Base-by-base conservation (phyloP, 495 filamentous ascomycete genomes). In the Daldinia bambusicola region DNA sequence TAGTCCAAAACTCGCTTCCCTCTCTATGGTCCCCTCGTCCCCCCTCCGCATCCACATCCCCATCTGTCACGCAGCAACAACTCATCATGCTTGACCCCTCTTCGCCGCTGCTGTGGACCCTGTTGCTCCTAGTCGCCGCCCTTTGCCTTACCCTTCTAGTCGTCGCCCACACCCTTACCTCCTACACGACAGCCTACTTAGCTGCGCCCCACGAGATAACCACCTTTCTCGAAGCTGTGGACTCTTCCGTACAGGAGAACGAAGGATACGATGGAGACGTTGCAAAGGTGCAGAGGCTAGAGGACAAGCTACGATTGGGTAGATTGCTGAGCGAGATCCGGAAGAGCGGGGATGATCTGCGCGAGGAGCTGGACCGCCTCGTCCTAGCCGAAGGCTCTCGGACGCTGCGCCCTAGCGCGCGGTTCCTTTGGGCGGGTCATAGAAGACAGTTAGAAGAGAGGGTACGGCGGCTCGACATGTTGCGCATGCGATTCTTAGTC, bases 401-500 rank as follows among this genome's bases (percentile, higher is more conserved):
- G 22, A 86, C 85, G 0, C 73, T 85, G 58, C 77, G 78, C 18
- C 82, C 78, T 4, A 69, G 72, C 18, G 79, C 84, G 37, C 75
- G 84, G 32, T 41, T 87, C 2, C 76, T 85, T 10, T 88, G 85
- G 85, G 84, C 83, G 2, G 70, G 64, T 48, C 80, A 82, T 57
- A 80, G 81, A 32, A 65, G 50, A 50, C 75, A 78, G 43, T 72
- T 88, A 38, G 82, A 86, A 77, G 81, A 85, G 34, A 79, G 81
- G 61, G 82, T 85, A 64, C 88, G 84, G 20, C 85, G 83, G 6
- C 80, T 91, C 74, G 89, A 92, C 66, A 78, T 85, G 67, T 80
- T 86, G 41, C 81, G 84, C 67, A 90, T 85, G 77, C 87, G 88
- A 32, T 88, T 85, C 67, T 70, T 88, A 10, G 83, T 86, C 13